These are phyloP conservation scores for Solanum chilense DNA, from an alignment of 257 asterid species.

Conservation along the genomic window DNA sequence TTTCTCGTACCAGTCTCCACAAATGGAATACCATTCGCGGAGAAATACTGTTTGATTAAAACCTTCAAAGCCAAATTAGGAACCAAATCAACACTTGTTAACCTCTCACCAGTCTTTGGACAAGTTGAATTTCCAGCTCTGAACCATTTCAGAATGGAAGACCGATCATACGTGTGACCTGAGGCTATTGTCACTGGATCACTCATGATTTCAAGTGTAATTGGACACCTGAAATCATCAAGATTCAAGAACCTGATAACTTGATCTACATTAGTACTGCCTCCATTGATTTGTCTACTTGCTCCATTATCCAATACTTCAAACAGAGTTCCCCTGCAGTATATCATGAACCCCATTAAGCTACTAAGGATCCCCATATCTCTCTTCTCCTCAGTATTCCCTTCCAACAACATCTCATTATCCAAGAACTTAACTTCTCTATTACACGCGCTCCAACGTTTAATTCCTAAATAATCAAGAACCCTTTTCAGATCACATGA, in stretches of 20 bases:
- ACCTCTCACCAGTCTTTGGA: conserved; percentile 69
- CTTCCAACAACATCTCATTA: conserved; percentile 26
- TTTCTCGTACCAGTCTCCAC: conserved; percentile 19
- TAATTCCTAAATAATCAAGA: conserved; percentile 44
- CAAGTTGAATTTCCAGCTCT: conserved; percentile 62
- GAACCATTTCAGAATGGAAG: conserved; percentile 71
- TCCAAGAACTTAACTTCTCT: conserved; percentile 48
- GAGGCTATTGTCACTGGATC: conserved; percentile 74
- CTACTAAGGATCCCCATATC: conserved; percentile 25
- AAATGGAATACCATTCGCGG: conserved; percentile 17
- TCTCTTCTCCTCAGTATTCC: conserved; percentile 24
- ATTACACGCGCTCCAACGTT: conserved; percentile 52
- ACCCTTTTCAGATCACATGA: conserved; percentile 30
- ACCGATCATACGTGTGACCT: conserved; percentile 77
- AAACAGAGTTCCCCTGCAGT: conserved; percentile 52
- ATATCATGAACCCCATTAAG: conserved; percentile 44
- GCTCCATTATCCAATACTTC: neutral
- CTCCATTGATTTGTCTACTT: neutral
- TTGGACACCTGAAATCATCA: conserved; percentile 83
- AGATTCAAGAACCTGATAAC: conserved; percentile 23
- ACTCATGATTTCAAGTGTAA: conserved; percentile 62
- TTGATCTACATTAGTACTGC: neutral
- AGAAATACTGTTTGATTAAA: conserved; percentile 33
- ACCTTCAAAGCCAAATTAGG: conserved; percentile 56
- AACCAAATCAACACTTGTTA: conserved; percentile 25